These are phyloP conservation scores for Stagonosporopsis rhizophila DNA, from an alignment of 2,329 filamentous ascomycete genomes.

Conservation along the genomic window DNA sequence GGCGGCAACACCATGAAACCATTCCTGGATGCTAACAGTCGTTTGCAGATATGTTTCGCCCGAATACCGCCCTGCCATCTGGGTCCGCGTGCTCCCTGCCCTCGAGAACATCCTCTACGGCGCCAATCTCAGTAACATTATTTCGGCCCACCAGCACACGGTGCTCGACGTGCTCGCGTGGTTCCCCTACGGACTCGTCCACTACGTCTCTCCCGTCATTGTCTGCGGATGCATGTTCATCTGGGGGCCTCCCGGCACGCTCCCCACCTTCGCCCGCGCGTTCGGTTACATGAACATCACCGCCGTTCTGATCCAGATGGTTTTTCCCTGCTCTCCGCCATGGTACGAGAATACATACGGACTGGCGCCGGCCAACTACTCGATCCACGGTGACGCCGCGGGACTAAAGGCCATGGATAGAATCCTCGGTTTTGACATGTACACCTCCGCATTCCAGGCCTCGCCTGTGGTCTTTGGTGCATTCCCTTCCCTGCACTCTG, in stretches of 20 bases:
- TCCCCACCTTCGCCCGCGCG: constrained; percentile 81
- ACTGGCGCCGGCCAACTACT: constrained; percentile 88
- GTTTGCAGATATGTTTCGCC: constrained; percentile 79
- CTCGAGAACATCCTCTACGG: constrained; percentile 97
- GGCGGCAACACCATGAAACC: constrained; percentile 4
- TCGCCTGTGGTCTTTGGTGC: constrained; percentile 93
- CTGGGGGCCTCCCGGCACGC: constrained; percentile 84
- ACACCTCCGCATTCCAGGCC: constrained; percentile 89
- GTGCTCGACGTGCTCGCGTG: constrained; percentile 88
- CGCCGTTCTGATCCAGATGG: constrained; percentile 85
- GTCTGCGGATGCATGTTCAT: constrained; percentile 83
- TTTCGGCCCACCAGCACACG: constrained; percentile 86
- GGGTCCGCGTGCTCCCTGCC: constrained; percentile 92
- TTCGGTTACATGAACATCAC: constrained; percentile 93
- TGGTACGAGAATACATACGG: constrained; percentile 98
- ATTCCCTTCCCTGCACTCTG: constrained; percentile 92
- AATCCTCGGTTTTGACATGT: constrained; percentile 89
- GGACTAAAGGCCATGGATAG: constrained; percentile 88
- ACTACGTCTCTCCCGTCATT: constrained; percentile 85
- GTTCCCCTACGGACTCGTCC: constrained; percentile 90
- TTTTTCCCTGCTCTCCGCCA: constrained; percentile 92
- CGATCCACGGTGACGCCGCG: constrained; percentile 86
- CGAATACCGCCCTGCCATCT: constrained; percentile 89
- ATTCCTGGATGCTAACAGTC: constrained; percentile 23
- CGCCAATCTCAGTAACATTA: constrained; percentile 92